Evolutionary conservation across 2,329 filamentous ascomycete genomes (phyloP), one percentile per base, ranked within the genome.

Genomic region (Trichophyton mentagrophytes): DNA sequence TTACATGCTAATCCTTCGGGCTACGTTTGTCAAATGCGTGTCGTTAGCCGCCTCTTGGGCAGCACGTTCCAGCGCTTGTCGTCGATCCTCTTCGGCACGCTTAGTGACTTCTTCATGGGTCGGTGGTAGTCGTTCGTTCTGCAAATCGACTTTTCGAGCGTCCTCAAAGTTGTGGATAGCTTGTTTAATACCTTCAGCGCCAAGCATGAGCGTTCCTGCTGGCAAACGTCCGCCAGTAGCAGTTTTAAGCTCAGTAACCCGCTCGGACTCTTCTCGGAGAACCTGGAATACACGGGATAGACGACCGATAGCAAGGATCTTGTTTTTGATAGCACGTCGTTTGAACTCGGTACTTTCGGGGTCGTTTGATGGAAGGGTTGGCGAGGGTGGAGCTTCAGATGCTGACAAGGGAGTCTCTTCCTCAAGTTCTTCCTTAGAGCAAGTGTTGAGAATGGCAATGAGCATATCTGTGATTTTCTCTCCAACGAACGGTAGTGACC

Each of bases 401-500:
- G 85, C 79, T n/a, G 86, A 85, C 11, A 86, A 85, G 1, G 88
- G 87, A 3, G 88, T 87, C 60, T 96, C 91, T 64, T 92, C 88
- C 72, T 95, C 89, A 60, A 99, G 85, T 74, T 99, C 90, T 70
- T 99, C 93, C 77, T 99, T 95, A n/a, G 93, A 96, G 79, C 91
- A 97, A 17, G 90, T 97, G 79, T 95, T 96, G 67, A 99, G 80
- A 70, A 99, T 99, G 47, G 91, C 92, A 72, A 99, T 96, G 66
- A 99, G 85, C 93, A 99, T 99, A 71, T 99, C 93, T 17, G 93
- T 97, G 70, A 99, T 91, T 82, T 99, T 99, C 76, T 99, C 93
- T 64, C 93, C 92, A 25, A 99, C 93, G 76, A 99, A 99, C 0
- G 93, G 93, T 63, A 99, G 80, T 38, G 93, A 99, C 93, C 93